Conservation (phyloP, 331 rosid species). For the Malus hybrid region DNA sequence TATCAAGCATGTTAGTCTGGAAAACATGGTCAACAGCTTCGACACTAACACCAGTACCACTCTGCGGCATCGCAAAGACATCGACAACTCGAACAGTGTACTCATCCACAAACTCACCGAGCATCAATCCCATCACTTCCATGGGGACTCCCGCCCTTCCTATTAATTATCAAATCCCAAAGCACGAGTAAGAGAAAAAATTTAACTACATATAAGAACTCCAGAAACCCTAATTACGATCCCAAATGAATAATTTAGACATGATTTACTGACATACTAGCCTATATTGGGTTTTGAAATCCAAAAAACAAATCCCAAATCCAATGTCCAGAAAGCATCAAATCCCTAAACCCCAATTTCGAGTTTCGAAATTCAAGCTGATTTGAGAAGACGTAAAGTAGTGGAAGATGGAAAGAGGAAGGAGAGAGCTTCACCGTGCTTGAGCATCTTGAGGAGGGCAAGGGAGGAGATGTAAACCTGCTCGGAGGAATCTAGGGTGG, state of each 20-base stretch:
- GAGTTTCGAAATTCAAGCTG: background rate
- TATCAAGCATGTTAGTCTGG: conserved; percentile 97
- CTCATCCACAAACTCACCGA: conserved; percentile 91
- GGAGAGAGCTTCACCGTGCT: conserved; percentile 51
- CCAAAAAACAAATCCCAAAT: background rate
- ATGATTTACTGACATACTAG: background rate
- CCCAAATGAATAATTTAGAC: background rate
- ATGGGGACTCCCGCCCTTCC: conserved; percentile 98
- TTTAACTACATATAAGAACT: background rate
- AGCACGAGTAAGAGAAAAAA: background rate
- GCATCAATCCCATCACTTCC: conserved; percentile 99
- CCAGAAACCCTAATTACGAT: background rate
- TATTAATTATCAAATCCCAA: conserved; percentile 12
- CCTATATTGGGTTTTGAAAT: background rate
- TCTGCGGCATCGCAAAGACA: conserved; percentile 97
- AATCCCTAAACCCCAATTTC: background rate
- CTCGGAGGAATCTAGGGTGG: conserved; percentile 86
- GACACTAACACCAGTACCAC: conserved; percentile 95
- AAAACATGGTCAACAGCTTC: conserved; percentile 98
- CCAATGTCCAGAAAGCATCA: background rate
- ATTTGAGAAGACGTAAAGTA: background rate
- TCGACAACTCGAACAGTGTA: conserved; percentile 94
- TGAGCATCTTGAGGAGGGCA: conserved; percentile 91
- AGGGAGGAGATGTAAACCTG: conserved; percentile 94
- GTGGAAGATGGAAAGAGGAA: background rate